Evolutionary conservation across 306 rosid species (phyloP), one percentile per base, ranked within the genome.

Genomic region (Prunus mira): DNA sequence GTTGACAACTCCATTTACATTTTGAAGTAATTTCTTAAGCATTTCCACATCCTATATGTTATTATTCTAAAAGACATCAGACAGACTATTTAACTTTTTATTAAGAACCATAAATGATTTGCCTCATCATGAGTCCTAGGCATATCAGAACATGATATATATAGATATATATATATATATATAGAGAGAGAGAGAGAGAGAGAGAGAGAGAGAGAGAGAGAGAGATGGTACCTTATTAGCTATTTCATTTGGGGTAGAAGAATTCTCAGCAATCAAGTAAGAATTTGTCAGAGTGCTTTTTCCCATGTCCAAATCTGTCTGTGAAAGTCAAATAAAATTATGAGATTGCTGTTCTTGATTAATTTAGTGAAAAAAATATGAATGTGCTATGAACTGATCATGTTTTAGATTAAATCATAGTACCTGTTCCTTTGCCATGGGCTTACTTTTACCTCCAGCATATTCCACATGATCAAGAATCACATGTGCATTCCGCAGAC

Each of bases 351-450:
- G 78, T 28, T 62, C 67, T 47, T 20, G 45, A 41, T 67, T 15
- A 25, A 20, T 73, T 52, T 41, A 54, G 67, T 74, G 64, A 77
- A 77, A 67, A 70, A 71, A 61, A 41, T n/a, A 41, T 28, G 54
- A 69, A 65, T 20, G 22, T 13, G 41, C 64, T 30, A 68, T 3
- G 10, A 20, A 71, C 66, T 69, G 67, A 30, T 55, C 30, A 57
- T 67, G 51, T 46, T 58, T 73, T 43, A 68, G 72, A 80, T 69
- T 67, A 41, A 54, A 74, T 46, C 61, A 71, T 73, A 85, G 71
- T 89, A 90, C 99, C 96, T 83, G 82, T 49, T 79, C 89, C 76
- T 78, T 86, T 20, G 56, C 84, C 3, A 67, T 38, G 69, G 67
- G 78, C 82, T 72, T 83, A 67, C 74, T 80, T 85, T 74, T 81